These are phyloP conservation scores for Exophiala sideris DNA, from an alignment of 2,329 filamentous ascomycete species.

Conservation along the genomic window DNA sequence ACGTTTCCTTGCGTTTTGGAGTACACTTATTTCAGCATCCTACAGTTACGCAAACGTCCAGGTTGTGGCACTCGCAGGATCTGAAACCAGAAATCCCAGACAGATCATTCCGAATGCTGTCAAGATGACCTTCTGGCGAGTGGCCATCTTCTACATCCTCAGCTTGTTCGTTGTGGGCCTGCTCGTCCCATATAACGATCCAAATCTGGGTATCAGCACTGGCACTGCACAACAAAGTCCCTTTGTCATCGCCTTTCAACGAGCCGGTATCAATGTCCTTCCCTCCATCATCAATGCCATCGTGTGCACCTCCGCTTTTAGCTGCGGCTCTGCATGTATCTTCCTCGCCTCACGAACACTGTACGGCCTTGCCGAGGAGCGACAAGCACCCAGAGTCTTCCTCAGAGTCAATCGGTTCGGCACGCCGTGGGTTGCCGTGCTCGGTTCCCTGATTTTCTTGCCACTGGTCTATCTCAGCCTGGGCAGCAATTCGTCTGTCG, in stretches of 20 bases:
- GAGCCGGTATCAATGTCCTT: conserved; percentile 49
- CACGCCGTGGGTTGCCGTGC: conserved; percentile 63
- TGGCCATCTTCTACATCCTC: conserved; percentile 55
- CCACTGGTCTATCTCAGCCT: conserved; percentile 69
- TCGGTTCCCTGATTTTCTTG: conserved; percentile 60
- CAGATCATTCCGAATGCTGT: conserved; percentile 54
- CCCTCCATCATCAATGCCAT: conserved; percentile 73
- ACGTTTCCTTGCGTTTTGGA: conserved; percentile 57
- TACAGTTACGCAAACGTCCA: conserved; percentile 43
- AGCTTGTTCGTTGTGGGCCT: conserved; percentile 26
- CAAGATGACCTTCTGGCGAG: conserved; percentile 54
- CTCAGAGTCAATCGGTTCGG: conserved; percentile 55
- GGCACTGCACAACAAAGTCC: conserved; percentile 41
- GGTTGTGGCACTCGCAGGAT: conserved; percentile 54
- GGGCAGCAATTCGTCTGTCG: conserved; percentile 58
- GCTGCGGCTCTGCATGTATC: conserved; percentile 52
- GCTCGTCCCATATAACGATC: conserved; percentile 36
- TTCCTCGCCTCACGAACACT: conserved; percentile 64
- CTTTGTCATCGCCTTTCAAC: conserved; percentile 49
- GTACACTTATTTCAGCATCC: conserved; percentile 37
- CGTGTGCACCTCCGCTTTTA: conserved; percentile 66
- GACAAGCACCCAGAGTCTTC: conserved; percentile 48
- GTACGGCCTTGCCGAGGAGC: conserved; percentile 53
- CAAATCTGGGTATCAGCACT: conserved; percentile 30
- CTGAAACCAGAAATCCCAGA: conserved; percentile 53